Evolutionary conservation across 2,329 filamentous ascomycete genomes (phyloP), one percentile per base, ranked within the genome.

Genomic region (Fusarium temperatum): DNA sequence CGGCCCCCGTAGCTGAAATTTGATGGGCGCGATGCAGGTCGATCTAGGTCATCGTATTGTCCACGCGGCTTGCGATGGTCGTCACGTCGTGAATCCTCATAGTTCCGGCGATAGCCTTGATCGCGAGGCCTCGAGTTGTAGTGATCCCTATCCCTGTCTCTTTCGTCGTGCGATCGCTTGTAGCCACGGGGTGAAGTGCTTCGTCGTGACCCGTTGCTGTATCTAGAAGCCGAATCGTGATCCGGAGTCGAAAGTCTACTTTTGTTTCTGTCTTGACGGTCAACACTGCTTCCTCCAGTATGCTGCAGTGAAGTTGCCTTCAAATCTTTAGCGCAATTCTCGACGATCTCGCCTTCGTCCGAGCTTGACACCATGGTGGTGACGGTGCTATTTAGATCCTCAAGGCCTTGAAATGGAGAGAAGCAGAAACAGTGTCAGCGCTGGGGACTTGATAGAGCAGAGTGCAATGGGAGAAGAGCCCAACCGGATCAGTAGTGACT

Each of bases 301-400:
- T 88, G 89, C 88, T 89, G 87, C 88, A 91, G 90, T 91, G 92
- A 92, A 94, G 93, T 93, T 96, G 94, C 94, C 94, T 96, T 96
- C 83, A 84, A 85, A 79, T 86, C 81, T 81, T 82, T 82, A 87
- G 87, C 88, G 84, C 88, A 88, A 85, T 89, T 89, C 85, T 95
- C 93, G 83, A 92, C 85, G 84, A 96, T 94, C 87, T 97, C 94
- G 85, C 94, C 94, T 85, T 97, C 94, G 84, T 94, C 94, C 80
- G 93, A 94, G 85, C 92, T 94, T 78, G 85, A 85, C 77, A 82
- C 74, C 82, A 84, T 84, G 63, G 67, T 81, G 76, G 69, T 73
- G 75, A 76, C 74, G 74, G 75, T 72, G 51, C 59, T 74, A 59
- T 63, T 42, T 69, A 61, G 66, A 71, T 77, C 64, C 63, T 66